phyloP scores from a whole-genome alignment of 108 stramenopile species.

The Craspedostauros australis region DNA sequence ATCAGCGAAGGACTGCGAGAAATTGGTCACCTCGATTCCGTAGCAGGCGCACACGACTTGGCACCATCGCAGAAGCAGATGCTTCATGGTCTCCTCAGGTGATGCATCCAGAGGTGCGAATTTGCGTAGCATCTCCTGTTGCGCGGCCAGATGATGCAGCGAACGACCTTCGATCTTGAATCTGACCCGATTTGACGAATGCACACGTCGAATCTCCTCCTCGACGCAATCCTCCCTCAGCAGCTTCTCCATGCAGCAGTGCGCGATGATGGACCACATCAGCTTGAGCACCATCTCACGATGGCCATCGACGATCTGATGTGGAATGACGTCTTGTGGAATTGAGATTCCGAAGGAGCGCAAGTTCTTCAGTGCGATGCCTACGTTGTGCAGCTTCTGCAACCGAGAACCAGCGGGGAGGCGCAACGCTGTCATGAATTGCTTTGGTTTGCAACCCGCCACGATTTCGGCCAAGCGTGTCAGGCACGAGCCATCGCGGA shows the following conservation, averaged over 20 bases:
- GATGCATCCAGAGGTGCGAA: not conserved
- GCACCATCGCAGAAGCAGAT: constrained; percentile 79
- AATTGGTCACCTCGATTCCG: constrained; percentile 57
- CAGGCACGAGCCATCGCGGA: constrained; percentile 91
- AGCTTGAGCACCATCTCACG: constrained; percentile 77
- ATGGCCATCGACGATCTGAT: constrained; percentile 83
- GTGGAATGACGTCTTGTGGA: constrained; percentile 51
- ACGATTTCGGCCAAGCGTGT: constrained; percentile 75
- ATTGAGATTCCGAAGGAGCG: constrained; percentile 38
- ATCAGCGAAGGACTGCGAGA: constrained; percentile 80
- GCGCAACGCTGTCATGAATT: constrained; percentile 52
- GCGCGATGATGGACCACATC: constrained; percentile 63
- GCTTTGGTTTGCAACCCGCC: constrained; percentile 25
- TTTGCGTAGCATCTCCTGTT: not conserved
- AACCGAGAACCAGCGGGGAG: constrained; percentile 85
- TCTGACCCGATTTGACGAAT: constrained; percentile 15
- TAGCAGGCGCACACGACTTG: constrained; percentile 73
- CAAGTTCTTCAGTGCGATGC: constrained; percentile 49
- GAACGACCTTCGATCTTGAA: constrained; percentile 10
- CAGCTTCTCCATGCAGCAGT: constrained; percentile 42
- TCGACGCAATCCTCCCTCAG: constrained; percentile 24
- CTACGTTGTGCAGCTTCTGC: constrained; percentile 91
- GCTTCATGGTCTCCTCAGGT: constrained; percentile 30
- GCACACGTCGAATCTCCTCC: constrained; percentile 53
- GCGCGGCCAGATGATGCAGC: not conserved